Evolutionary conservation across 495 filamentous ascomycete genomes (phyloP).

Genomic region (Ascobolus immersus): DNA sequence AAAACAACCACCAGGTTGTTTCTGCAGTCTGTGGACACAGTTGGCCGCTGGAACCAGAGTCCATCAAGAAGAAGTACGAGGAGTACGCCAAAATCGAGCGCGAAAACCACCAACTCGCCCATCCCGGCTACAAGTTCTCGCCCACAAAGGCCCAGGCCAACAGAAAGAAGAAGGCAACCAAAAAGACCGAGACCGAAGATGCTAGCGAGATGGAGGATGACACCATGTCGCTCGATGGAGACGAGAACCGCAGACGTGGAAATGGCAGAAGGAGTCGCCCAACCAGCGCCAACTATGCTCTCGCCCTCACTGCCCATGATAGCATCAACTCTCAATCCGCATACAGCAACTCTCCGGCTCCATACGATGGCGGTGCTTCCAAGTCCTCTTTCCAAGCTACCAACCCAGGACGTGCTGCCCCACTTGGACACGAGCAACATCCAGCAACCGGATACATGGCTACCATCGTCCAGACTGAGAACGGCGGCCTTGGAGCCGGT

Average conservation of each 20-base stretch:
- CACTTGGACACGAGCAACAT: too few species aligned
- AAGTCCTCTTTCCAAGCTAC: conserved; percentile 33
- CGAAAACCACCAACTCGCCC: conserved; percentile 58
- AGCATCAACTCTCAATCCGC: conserved; percentile 11
- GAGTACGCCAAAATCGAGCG: conserved; percentile 57
- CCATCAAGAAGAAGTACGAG: conserved; percentile 56
- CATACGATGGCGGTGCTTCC: conserved; percentile 16
- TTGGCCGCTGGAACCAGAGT: conserved; percentile 56
- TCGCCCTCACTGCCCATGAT: conserved; percentile 18
- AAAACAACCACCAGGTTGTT: conserved; percentile 88
- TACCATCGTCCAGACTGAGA: conserved; percentile 16
- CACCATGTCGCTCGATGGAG: conserved; percentile 12
- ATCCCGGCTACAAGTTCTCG: conserved; percentile 87
- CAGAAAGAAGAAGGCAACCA: conserved; percentile 27
- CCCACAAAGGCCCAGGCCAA: conserved; percentile 41
- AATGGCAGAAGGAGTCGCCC: conserved; percentile 13
- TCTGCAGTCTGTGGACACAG: conserved; percentile 59
- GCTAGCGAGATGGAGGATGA: conserved; percentile 18
- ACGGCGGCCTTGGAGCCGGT: too few species aligned
- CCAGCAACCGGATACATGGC: conserved; percentile 17
- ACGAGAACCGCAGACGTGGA: conserved; percentile 10
- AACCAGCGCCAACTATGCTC: conserved; percentile 14
- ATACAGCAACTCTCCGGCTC: conserved; percentile 4
- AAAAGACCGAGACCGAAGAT: conserved; percentile 20
- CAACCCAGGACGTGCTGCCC: conserved; percentile 39